Evolutionary conservation across 108 stramenopile species (phyloP).

Genomic region (Hondaea fermentalgiana): DNA sequence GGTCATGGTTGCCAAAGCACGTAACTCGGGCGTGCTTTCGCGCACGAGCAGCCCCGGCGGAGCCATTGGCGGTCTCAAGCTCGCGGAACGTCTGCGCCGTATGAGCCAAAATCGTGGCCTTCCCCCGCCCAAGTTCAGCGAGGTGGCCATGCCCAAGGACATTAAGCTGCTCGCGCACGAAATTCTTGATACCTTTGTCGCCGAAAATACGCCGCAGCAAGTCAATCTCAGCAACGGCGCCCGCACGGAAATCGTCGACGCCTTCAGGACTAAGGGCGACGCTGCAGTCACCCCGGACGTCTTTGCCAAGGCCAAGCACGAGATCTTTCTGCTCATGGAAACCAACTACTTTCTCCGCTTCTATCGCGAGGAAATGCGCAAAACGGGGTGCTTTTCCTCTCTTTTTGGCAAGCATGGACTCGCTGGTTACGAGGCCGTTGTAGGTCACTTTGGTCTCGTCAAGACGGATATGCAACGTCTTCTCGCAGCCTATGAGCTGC

Average conservation of each 20-base stretch:
- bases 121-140: too few relatives aligned
- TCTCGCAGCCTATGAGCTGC: background rate
- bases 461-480: background rate
- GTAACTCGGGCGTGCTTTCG: background rate
- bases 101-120: background rate
- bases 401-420: background rate
- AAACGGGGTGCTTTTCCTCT: background rate
- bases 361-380: slow-evolving; percentile 18
- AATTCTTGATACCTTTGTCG: background rate
- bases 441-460: background rate
- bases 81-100: background rate
- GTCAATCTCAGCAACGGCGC: background rate
- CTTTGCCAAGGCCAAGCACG: background rate
- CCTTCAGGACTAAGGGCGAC: background rate
- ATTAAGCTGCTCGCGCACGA: background rate
- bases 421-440: background rate
- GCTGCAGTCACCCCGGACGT: background rate
- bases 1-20: background rate
- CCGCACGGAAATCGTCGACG: background rate
- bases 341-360: slow-evolving; percentile 14
- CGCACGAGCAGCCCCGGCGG: too few relatives aligned
- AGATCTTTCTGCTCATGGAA: slow-evolving; percentile 15
- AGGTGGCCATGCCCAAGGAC: background rate
- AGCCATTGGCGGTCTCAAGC: too few relatives aligned
- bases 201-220: background rate